phyloP scores from a whole-genome alignment of 345 rosid genomes.

The Salix brachista region DNA sequence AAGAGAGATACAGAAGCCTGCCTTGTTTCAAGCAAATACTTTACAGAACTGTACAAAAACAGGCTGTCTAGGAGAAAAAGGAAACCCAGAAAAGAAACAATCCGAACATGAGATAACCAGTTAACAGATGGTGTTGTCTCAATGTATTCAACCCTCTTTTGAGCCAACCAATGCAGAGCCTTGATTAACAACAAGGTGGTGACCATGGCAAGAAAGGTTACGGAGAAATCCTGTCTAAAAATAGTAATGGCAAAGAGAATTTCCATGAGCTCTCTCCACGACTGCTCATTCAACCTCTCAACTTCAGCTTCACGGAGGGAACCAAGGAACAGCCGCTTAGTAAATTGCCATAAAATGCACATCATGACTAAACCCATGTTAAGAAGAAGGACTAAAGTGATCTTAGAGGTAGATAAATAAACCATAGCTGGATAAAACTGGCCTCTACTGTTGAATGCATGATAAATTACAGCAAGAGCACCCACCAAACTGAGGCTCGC shows the following conservation, averaged over 20 bases:
- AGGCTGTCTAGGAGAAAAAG: conserved; percentile 64
- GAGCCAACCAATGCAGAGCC: conserved; percentile 91
- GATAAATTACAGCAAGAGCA: conserved; percentile 55
- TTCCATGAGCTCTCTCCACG: conserved; percentile 95
- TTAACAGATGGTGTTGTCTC: conserved; percentile 92
- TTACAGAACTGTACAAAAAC: conserved; percentile 57
- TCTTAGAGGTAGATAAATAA: conserved; percentile 80
- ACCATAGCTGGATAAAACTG: conserved; percentile 93
- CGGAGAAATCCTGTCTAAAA: conserved; percentile 86
- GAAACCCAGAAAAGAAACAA: conserved; percentile 75
- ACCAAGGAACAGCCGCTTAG: conserved; percentile 73
- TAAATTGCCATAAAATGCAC: conserved; percentile 75
- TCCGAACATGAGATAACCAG: conserved; percentile 57
- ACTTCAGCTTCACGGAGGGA: conserved; percentile 92
- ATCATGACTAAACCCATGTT: conserved; percentile 84
- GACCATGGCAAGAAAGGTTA: conserved; percentile 76
- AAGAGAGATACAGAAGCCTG: conserved; percentile 87
- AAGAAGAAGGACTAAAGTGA: conserved; percentile 67
- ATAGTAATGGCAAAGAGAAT: conserved; percentile 90
- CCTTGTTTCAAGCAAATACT: conserved; percentile 52
- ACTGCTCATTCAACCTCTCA: conserved; percentile 88
- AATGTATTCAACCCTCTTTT: conserved; percentile 90
- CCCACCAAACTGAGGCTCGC: conserved; percentile 61
- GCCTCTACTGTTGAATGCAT: conserved; percentile 75
- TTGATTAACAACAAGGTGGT: conserved; percentile 70